Conservation (phyloP, 78 protist species). For the Andalucia godoyi region DNA sequence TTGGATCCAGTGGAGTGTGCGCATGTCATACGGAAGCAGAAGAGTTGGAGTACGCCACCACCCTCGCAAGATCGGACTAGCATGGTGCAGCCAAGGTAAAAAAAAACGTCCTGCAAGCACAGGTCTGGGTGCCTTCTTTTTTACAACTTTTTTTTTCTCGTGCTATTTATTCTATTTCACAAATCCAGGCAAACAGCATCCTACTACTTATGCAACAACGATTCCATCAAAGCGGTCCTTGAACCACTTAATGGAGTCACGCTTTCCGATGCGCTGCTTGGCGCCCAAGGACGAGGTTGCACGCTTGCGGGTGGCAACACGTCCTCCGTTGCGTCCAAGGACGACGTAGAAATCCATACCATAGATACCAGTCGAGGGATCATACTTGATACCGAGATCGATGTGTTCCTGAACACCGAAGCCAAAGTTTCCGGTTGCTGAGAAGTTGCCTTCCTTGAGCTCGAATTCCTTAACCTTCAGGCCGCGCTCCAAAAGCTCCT, state of each 20-base stretch:
- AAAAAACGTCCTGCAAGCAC: no score
- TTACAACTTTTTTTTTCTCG: no score
- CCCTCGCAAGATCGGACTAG: no score
- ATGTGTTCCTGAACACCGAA: constrained; percentile 98
- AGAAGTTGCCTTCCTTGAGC: constrained; percentile 74
- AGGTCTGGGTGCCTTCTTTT: no score
- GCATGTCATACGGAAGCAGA: no score
- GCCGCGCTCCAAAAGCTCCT: constrained; percentile 88
- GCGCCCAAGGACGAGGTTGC: constrained; percentile 29
- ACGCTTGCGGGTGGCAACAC: constrained; percentile 69
- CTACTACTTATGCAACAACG: no score
- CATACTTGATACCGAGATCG: constrained; percentile 97
- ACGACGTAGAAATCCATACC: constrained; percentile 98
- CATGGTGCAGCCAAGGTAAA: no score
- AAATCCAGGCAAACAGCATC: no score
- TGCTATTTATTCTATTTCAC: no score
- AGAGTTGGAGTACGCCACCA: no score
- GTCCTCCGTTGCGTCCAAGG: constrained; percentile 51
- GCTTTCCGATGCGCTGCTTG: constrained; percentile 58
- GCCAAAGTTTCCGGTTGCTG: constrained; percentile 78
- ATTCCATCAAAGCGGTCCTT: constrained; percentile 55
- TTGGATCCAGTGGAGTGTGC: no score
- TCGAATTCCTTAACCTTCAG: constrained; percentile 93
- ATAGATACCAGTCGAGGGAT: constrained; percentile 95
- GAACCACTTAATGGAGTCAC: constrained; percentile 92